Evolutionary conservation across 2,329 filamentous ascomycete genomes (phyloP), one percentile per base, ranked within the genome.

Genomic region (Talaromyces piceae): DNA sequence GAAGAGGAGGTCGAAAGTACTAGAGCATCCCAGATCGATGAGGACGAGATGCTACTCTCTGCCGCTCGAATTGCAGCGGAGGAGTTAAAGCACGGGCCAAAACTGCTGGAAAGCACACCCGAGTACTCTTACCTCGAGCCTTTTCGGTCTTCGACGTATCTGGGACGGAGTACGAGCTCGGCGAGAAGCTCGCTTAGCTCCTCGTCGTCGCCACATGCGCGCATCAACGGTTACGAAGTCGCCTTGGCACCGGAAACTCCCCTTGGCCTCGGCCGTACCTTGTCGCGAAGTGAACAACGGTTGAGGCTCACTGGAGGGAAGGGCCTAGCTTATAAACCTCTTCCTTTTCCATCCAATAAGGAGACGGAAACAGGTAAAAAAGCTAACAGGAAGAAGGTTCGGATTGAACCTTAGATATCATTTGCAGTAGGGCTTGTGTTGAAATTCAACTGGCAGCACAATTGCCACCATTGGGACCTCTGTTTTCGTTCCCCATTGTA

Each of bases 281-380:
- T 74, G 50, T 73, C 71, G 41, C 65, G 71, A 16, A 72, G 70
- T 0, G 72, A 74, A 53, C 63, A 70, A 56, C 62, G 72, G 26
- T 71, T 74, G 27, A 62, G 71, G 31, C 52, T 61, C 41, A 74
- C 71, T 5, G 72, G 72, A 11, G 71, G 68, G 5, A 68, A 63
- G 37, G 72, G 72, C 0, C 55, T 74, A 45, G 72, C 72, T 4
- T 70, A 67, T 30, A 71, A 69, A 51, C 67, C 69, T 3, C 53
- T 72, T 37, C 60, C 70, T 22, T 62, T 65, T 13, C 59, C 59
- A 2, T 56, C 58, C 28, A 58, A 61, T 25, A 56, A 54, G 30
- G 50, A 54, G 33, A 56, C 52, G 27, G 52, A 50, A 41, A 56
- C 45, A 12, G 49, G 47, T n/a, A 48, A 49, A 13, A 27, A 28